Base-by-base conservation (phyloP, 2,329 filamentous ascomycete genomes). In the Lachnellula hyalina region DNA sequence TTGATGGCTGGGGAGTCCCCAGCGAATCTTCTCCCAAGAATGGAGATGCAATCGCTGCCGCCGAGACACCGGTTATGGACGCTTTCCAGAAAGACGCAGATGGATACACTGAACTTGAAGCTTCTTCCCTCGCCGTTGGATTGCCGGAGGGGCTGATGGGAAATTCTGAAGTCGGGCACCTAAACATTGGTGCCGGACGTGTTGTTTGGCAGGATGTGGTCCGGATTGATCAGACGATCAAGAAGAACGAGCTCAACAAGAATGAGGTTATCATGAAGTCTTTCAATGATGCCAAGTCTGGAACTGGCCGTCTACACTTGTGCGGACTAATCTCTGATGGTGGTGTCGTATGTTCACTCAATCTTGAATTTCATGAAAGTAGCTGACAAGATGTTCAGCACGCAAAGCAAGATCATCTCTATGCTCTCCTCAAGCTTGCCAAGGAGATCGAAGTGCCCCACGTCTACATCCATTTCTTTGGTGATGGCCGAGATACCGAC, bases 181-280 rank as follows among this genome's bases (percentile, higher is more conserved):
- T 99, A 77, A 99, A 99, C 81, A 97, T 99, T 72, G 94, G 94
- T 67, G 94, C 94, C 56, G 94, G 94, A 55, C 84, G 94, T 68
- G 94, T 99, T 58, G 94, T 99, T 67, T 99, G 94, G 94, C 94
- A 99, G 74, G 93, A 94, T 73, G 90, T 95, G 62, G 94, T 99
- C 63, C 89, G 94, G 68, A 99, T 99, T 75, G 94, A 96, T 74
- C 84, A 86, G 54, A 90, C 87, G 62, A 85, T 99, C 72, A 86
- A 85, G 74, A 77, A 80, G 66, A 63, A 63, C 8, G 66, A 71
- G 47, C 55, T 71, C 53, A 63, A 67, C 56, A 62, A 71, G 54
- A 71, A 71, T 45, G 65, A 69, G 15, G 58, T 68, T 49, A 66
- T 71, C 47, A 61, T 63, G 56, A 81, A 84, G 63, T 85, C 86